Evolutionary conservation across 768 basidiomycete species (phyloP).

Genomic region (Lyophyllum shimeji): DNA sequence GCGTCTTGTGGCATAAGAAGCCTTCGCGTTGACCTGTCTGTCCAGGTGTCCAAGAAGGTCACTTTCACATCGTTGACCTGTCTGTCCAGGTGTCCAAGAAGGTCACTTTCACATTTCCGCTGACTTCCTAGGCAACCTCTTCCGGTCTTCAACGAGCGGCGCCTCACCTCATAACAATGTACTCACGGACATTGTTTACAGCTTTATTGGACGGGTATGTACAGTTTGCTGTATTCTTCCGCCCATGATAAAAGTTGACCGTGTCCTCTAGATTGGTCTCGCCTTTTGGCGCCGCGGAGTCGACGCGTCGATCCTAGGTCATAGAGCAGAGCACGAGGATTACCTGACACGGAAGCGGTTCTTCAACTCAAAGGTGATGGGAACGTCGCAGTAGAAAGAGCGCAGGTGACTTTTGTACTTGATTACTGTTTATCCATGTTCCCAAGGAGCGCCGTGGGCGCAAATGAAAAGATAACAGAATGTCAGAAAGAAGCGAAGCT

Average conservation of each 20-base stretch:
- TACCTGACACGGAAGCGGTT: constrained; percentile 47
- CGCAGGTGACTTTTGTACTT: constrained; percentile 1
- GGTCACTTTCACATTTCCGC: constrained; percentile 79
- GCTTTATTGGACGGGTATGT: constrained; percentile 48
- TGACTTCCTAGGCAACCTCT: constrained; percentile 67
- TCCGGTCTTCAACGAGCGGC: constrained; percentile 69
- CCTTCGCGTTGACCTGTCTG: background rate
- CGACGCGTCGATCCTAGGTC: constrained; percentile 45
- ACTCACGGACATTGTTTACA: constrained; percentile 52
- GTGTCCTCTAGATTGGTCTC: constrained; percentile 40
- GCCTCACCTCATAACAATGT: constrained; percentile 60
- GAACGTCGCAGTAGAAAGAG: background rate
- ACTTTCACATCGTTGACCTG: constrained; percentile 78
- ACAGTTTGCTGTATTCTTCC: background rate
- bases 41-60: constrained; percentile 69
- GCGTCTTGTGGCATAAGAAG: background rate
- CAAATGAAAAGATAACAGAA: constrained; percentile 16
- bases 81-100: constrained; percentile 62
- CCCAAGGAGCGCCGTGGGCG: constrained; percentile 11
- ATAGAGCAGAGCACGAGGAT: constrained; percentile 45
- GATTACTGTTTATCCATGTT: constrained; percentile 3
- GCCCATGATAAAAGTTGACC: background rate
- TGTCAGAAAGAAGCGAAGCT: constrained; percentile 65
- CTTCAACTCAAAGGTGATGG: constrained; percentile 25
- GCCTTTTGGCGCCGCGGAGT: constrained; percentile 55